Percentiles rank a stretch among this genome's conserved stretches.
phyloP scores from a whole-genome alignment of 2,329 filamentous ascomycete species.

The Trichoderma arundinaceum region DNA sequence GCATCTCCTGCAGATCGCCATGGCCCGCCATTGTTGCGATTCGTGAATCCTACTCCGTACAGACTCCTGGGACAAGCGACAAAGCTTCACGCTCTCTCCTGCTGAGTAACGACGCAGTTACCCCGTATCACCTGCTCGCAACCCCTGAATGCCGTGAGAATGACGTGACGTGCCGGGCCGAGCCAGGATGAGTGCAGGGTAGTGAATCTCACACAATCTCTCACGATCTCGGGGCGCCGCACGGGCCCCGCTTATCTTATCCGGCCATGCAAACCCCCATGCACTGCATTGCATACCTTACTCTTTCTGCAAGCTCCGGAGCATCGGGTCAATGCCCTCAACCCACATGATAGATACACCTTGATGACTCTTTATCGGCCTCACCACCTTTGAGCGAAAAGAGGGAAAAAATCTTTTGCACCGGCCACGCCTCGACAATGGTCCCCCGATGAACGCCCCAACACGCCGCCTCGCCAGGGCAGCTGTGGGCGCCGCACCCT shows the following conservation, averaged over 20 bases:
- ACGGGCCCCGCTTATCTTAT: no score
- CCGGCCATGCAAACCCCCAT: neutral
- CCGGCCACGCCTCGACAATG: slow-evolving; percentile 28
- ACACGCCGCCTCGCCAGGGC: slow-evolving; percentile 39
- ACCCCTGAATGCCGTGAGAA: slow-evolving; percentile 10
- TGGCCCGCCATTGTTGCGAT: slow-evolving; percentile 57
- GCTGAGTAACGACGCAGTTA: neutral
- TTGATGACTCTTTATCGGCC: neutral
- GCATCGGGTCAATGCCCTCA: slow-evolving; percentile 33
- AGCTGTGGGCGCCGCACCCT: slow-evolving; percentile 17
- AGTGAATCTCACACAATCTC: neutral
- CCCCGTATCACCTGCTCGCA: neutral
- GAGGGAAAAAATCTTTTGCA: neutral
- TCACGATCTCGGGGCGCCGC: neutral
- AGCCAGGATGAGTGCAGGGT: slow-evolving; percentile 25
- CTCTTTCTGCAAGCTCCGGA: slow-evolving; percentile 29
- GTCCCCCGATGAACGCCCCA: slow-evolving; percentile 41
- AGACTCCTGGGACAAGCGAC: neutral
- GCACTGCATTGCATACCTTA: neutral
- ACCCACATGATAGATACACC: slow-evolving; percentile 25
- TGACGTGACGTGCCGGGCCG: slow-evolving; percentile 20
- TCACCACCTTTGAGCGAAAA: slow-evolving; percentile 16
- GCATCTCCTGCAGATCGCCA: slow-evolving; percentile 65
- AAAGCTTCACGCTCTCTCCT: no score
- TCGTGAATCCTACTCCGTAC: neutral